Percentiles rank a stretch among this genome's conserved stretches.
Conservation (phyloP, 2,329 filamentous ascomycete species). For the Alternaria alternata region DNA sequence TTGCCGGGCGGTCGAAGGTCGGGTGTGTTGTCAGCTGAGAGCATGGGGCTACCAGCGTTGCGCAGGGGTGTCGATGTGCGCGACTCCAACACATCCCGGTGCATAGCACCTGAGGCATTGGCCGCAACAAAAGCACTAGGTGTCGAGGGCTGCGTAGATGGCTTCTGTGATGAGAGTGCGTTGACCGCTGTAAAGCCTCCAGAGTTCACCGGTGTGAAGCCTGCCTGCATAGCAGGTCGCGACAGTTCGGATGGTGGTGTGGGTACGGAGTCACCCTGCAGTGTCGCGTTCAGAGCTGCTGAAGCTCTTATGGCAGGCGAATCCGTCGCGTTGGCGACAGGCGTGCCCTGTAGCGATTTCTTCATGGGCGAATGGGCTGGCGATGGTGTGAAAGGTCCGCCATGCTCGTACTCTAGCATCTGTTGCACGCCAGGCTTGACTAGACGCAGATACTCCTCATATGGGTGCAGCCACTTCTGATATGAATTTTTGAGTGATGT, state of each 20-base stretch:
- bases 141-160: conserved; percentile 33
- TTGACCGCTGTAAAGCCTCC: conserved; percentile 73
- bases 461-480: conserved; percentile 94
- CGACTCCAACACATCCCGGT: conserved; percentile 62
- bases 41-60: conserved; percentile 68
- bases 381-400: conserved; percentile 83
- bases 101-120: conserved; percentile 59
- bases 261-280: conserved; percentile 51
- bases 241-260: conserved; percentile 63
- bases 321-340: conserved; percentile 64
- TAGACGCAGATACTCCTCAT: conserved; percentile 90
- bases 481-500: conserved; percentile 99
- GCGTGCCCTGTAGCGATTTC: conserved; percentile 58
- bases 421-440: conserved; percentile 97
- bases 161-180: conserved; percentile 42
- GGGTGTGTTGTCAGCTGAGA: conserved; percentile 70
- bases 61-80: conserved; percentile 68
- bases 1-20: conserved; percentile 65
- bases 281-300: conserved; percentile 63
- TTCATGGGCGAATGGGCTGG: conserved; percentile 79
- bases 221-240: conserved; percentile 63
- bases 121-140: conserved; percentile 64
- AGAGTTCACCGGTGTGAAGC: conserved; percentile 77
- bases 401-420: conserved; percentile 90
- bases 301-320: conserved; percentile 72